Percentiles rank a stretch among this genome's conserved stretches.
phyloP scores from a whole-genome alignment of 2,329 filamentous ascomycete genomes.

The Fusarium chaquense region DNA sequence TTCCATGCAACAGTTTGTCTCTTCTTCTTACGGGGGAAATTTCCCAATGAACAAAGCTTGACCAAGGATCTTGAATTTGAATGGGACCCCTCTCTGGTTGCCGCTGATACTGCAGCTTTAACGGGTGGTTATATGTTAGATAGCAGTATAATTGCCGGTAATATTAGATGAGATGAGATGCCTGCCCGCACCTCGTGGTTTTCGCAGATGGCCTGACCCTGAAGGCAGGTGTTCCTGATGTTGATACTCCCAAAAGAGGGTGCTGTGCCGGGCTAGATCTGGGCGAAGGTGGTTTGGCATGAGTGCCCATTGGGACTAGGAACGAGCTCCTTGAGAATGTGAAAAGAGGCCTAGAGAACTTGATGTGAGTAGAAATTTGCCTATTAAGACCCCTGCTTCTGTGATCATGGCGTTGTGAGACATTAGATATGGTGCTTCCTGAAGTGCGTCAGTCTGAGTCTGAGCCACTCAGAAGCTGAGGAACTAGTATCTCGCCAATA shows the following conservation, averaged over 20 bases:
- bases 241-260: neutral
- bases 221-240: conserved; percentile 3
- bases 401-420: conserved; percentile 32
- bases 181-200: neutral
- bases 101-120: conserved; percentile 7
- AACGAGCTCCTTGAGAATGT: conserved; percentile 5
- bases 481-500: conserved; percentile 14
- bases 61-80: conserved; percentile 4
- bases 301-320: neutral
- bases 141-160: neutral
- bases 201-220: conserved; percentile 4
- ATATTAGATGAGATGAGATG: neutral
- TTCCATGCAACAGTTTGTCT: conserved; percentile 21
- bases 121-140: conserved; percentile 5
- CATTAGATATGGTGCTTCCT: conserved; percentile 26
- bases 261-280: neutral
- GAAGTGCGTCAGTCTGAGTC: conserved; percentile 20
- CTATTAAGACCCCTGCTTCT: conserved; percentile 21
- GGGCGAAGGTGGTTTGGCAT: neutral
- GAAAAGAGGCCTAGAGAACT: conserved; percentile 14
- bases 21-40: conserved; percentile 26
- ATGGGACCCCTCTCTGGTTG: conserved; percentile 25
- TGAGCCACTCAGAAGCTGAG: conserved; percentile 21
- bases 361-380: conserved; percentile 4
- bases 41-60: conserved; percentile 25